phyloP scores from a whole-genome alignment of 2,329 filamentous ascomycete genomes.

The Xylariaceae sp. region DNA sequence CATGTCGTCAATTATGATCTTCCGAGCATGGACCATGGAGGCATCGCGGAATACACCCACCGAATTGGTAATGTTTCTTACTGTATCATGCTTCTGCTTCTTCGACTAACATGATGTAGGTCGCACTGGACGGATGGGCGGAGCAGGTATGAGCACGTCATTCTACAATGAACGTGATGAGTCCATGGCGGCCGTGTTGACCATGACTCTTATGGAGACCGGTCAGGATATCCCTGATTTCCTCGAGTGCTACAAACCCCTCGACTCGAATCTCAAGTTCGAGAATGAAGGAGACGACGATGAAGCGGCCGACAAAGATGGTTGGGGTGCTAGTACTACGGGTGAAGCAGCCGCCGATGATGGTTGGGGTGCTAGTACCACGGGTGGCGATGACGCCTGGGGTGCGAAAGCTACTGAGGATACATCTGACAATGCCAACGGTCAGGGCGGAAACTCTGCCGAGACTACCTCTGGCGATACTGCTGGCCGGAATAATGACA shows the following conservation, averaged over 20 bases:
- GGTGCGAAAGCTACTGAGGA: background rate
- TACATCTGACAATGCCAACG: background rate
- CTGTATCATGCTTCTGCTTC: background rate
- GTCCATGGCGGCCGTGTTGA: constrained; percentile 65
- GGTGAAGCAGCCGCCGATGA: constrained; percentile 10
- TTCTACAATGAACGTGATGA: constrained; percentile 80
- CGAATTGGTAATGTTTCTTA: constrained; percentile 68
- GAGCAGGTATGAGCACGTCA: constrained; percentile 77
- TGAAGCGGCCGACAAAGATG: constrained; percentile 15
- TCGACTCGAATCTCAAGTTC: constrained; percentile 49
- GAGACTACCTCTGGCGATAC: background rate
- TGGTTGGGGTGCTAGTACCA: background rate
- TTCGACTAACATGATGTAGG: constrained; percentile 43
- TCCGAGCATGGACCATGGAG: constrained; percentile 68
- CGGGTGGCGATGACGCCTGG: too few species aligned
- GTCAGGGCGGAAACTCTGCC: background rate
- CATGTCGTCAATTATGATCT: constrained; percentile 94
- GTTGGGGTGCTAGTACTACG: constrained; percentile 4
- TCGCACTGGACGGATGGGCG: constrained; percentile 89
- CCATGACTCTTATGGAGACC: constrained; percentile 76
- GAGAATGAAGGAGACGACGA: constrained; percentile 52
- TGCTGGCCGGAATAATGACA: too few species aligned
- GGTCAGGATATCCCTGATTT: constrained; percentile 79
- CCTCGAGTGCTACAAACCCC: constrained; percentile 58
- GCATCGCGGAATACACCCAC: constrained; percentile 89